Evolutionary conservation across 202 grass and related monocot genomes (phyloP), one percentile per base, ranked within the genome.

Genomic region (Panicum virgatum): DNA sequence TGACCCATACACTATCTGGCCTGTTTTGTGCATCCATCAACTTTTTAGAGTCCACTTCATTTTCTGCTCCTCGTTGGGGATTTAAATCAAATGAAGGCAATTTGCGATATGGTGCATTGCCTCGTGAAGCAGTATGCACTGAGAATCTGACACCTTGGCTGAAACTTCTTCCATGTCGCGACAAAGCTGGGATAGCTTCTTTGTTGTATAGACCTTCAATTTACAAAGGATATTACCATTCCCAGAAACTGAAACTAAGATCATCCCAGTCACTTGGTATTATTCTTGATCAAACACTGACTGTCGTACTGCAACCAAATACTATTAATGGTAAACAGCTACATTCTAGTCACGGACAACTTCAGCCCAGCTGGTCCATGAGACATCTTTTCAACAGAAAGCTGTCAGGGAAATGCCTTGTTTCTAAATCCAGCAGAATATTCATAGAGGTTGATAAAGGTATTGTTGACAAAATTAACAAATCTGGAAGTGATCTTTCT

Each of bases 121-220:
- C 96, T 47, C 91, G 96, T 75, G 92, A 99, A 77, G 96, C 96
- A 29, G 89, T 96, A 22, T 99, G 96, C 80, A 99, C 96, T 25
- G 92, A 99, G 77, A 99, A 99, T 79, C 89, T 98, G 36, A 99
- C 93, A 66, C 96, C 96, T 81, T 99, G 92, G 93, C 87, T 99
- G 79, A 99, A 99, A 84, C 88, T 96, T 83, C 93, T 99, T 44
- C 92, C 96, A 18, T 98, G 96, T 44, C 89, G 93, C 58, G 96
- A 99, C 88, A 99, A 99, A 78, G 82, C 96, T 73, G 96, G 96
- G 23, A 80, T 99, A 48, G 90, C 96, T 63, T 89, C 87, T 80
- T 88, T 99, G 76, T 50, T 98, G 56, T 90, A 93, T 79, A 93
- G 96, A 80, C 93, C 92, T 81, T 96, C 96, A 43, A 92, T 99